Base-by-base conservation (phyloP, 305 asterid species). In the Rubia peregrina region DNA sequence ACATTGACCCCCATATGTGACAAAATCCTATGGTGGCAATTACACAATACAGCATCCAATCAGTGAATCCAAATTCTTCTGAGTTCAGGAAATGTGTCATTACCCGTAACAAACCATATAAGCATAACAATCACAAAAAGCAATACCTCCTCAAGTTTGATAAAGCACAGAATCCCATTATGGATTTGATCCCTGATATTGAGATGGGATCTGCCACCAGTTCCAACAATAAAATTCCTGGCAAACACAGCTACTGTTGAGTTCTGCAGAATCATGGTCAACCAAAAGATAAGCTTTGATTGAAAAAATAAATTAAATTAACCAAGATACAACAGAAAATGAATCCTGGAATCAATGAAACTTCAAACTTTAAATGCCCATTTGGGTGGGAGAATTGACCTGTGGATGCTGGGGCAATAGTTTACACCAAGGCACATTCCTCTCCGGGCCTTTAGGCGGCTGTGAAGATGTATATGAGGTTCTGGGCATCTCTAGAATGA, bases 401-500 rank as follows among this genome's bases (percentile, higher is more conserved):
- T 85, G 91, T 6, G 88, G 79, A 21, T 85, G 70, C 80, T 86
- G 88, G 4, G 96, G 64, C 41, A 91, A 83, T 71, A 91, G 92
- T 79, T 87, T 84, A 73, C 96, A 84, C 97, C 97, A 91, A 26
- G 97, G 95, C 4, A 89, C 75, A 24, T 80, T 73, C 19, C 84
- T 85, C 69, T 89, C 88, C 56, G 59, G 80, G 67, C 84, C 85
- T 74, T 78, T 91, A 61, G 78, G 75, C 60, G 77, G 85, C 80
- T 89, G 89, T 92, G 86, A 83, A 61, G 88, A 75, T 68, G 83
- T 48, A 44, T 81, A 73, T 4, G 91, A 78, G 75, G 87, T 84
- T 84, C 85, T 83, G 6, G 89, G 79, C 76, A 83, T 89, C 44
- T 86, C 93, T 76, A 72, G 87, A 4, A 38, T 65, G 72, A 77